Percentiles rank a stretch among this genome's conserved stretches.
Evolutionary conservation across 257 asterid species (phyloP).

Genomic region (Nicotiana noctiflora): DNA sequence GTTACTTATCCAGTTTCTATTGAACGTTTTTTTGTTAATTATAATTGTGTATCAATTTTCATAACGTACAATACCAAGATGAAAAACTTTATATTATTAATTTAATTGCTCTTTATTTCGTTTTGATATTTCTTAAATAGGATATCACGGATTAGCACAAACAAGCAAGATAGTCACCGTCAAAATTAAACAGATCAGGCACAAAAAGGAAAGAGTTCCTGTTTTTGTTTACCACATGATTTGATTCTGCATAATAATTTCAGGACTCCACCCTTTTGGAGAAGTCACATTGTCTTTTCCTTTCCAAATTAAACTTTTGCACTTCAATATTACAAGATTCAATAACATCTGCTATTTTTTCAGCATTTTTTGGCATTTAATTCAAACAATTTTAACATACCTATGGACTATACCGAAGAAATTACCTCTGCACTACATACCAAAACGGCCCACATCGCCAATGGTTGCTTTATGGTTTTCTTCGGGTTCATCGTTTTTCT

Average conservation of each 20-base stretch:
- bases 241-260: background rate
- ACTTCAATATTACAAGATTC: background rate
- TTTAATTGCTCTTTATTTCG: background rate
- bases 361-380: background rate
- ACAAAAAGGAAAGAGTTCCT: background rate
- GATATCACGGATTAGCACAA: background rate
- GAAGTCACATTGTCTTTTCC: background rate
- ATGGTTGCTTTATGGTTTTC: conserved; percentile 6
- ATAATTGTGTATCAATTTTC: no score
- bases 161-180: background rate
- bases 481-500: conserved; percentile 8
- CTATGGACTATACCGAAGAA: background rate
- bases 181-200: background rate
- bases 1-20: background rate
- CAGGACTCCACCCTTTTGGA: no score
- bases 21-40: no score
- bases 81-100: background rate
- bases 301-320: background rate
- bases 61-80: background rate
- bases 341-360: background rate
- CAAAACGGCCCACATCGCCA: background rate
- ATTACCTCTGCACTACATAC: background rate
- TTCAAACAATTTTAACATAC: background rate
- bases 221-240: background rate
- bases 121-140: background rate